phyloP scores from a whole-genome alignment of 768 basidiomycete species.

The Kwoniella dendrophila region DNA sequence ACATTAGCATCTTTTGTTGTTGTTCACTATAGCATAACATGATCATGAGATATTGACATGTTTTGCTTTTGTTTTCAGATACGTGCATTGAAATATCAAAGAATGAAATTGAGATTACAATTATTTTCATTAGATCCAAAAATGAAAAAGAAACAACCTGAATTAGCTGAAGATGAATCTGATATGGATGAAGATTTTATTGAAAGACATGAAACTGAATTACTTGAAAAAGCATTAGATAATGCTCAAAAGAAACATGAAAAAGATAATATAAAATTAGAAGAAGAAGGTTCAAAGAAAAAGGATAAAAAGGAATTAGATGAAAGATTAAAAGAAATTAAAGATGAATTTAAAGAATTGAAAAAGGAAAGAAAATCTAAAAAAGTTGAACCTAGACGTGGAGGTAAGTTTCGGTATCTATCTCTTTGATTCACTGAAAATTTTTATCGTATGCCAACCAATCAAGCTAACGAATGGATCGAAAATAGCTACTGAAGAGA shows the following conservation, averaged over 20 bases:
- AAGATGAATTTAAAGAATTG: slow-evolving; percentile 74
- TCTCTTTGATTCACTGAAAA: no score
- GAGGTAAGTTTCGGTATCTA: slow-evolving; percentile 20
- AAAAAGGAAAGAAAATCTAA: slow-evolving; percentile 78
- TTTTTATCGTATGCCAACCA: no score
- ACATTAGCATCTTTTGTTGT: not conserved
- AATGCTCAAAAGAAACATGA: slow-evolving; percentile 89
- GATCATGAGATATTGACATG: not conserved
- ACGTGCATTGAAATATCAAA: slow-evolving; percentile 87
- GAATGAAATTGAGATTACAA: slow-evolving; percentile 91
- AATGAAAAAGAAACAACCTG: slow-evolving; percentile 75
- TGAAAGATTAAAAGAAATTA: slow-evolving; percentile 69
- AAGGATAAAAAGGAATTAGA: slow-evolving; percentile 67
- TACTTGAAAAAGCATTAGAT: slow-evolving; percentile 80
- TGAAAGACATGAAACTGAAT: slow-evolving; percentile 71
- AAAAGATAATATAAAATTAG: slow-evolving; percentile 72
- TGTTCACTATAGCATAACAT: no score
- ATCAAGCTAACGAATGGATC: slow-evolving; percentile 18
- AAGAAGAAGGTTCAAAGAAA: slow-evolving; percentile 65
- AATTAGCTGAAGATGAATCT: slow-evolving; percentile 78
- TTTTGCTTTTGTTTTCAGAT: slow-evolving; percentile 61
- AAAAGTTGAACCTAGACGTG: slow-evolving; percentile 57
- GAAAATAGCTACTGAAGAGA: slow-evolving; percentile 64
- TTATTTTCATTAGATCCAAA: slow-evolving; percentile 76
- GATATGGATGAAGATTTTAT: slow-evolving; percentile 95